Percentiles rank a stretch among this genome's conserved stretches.
phyloP scores from a whole-genome alignment of 495 filamentous ascomycete genomes.

The Tuber umbilicatum region DNA sequence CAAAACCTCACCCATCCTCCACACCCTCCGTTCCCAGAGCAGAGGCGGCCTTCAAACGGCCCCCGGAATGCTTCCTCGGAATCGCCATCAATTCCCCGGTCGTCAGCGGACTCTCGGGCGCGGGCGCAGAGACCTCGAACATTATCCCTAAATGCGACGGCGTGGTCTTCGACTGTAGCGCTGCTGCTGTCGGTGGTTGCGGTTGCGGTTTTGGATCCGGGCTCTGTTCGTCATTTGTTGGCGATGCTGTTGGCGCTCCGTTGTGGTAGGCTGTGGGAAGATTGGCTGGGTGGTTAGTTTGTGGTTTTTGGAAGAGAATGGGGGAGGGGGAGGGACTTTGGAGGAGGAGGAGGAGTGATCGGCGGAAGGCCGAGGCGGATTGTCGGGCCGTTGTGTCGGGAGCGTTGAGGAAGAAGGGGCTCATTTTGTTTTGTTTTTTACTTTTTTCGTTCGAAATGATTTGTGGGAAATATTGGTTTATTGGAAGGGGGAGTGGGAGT shows the following conservation, averaged over 20 bases:
- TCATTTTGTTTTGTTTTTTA: background rate
- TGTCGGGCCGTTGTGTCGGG: background rate
- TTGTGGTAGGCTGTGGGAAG: background rate
- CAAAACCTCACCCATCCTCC: too few species aligned
- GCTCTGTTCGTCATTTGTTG: background rate
- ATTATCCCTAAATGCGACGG: background rate
- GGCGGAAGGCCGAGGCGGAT: background rate
- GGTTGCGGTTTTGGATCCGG: background rate
- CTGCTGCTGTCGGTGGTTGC: background rate
- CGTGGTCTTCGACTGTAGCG: background rate
- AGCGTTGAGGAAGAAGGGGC: constrained; percentile 1
- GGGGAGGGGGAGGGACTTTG: background rate
- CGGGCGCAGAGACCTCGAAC: background rate
- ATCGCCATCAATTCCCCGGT: background rate
- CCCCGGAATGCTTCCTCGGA: background rate
- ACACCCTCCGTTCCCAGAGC: background rate
- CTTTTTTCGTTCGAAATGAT: background rate
- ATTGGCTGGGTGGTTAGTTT: background rate
- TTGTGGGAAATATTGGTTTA: background rate
- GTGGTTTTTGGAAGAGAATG: background rate
- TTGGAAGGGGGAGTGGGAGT: background rate
- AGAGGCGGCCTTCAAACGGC: too few species aligned
- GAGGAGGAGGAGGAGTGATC: background rate
- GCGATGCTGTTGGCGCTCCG: background rate
- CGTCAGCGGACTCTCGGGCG: background rate